Base-by-base conservation (phyloP, 2,329 filamentous ascomycete genomes). In the Fusarium sp. region DNA sequence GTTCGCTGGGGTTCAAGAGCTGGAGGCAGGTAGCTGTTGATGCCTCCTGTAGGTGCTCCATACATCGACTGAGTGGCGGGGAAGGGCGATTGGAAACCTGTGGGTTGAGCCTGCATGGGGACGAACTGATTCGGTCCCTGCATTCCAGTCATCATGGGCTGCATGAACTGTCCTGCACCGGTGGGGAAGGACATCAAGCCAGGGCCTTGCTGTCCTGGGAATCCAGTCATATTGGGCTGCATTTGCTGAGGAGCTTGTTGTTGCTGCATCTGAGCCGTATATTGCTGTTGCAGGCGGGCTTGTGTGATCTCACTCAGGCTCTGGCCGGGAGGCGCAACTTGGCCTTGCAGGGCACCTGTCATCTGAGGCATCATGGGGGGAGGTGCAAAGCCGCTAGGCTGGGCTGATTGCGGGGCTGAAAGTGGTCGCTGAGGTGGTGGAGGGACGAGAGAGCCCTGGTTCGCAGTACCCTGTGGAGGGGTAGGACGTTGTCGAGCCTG, bases 371-470 rank as follows among this genome's bases (percentile, higher is more conserved):
- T 92, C 75, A 98, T 83, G 22, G 94, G 91, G 56, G 94, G 90
- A 24, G 92, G 89, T 13, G 89, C 89, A 81, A 97, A 96, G 9
- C 87, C 88, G 81, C 88, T 95, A 51, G 91, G 90, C 79, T 93
- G 92, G 56, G 90, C 92, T 61, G 94, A 93, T 80, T 94, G 93
- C 32, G 96, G 96, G 44, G 96, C 96, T 45, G 96, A 98, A 18
- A 96, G 87, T 13, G 96, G 93, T 69, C 96, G 89, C 59, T 91
- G 89, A 17, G 95, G 94, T 24, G 93, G 86, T 32, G 90, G 94
- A 13, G 95, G 94, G 70, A 95, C 89, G 42, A 97, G 86, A 24
- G 90, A 89, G 44, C 89, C 85, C 75, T 89, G 86, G 48, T 86
- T 87, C 66, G 89, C 88, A 48, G 77, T 36, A 26, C 50, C 74